Base-by-base conservation (phyloP, 1,284 basidiomycete genomes). In the Clitocybe nebularis region DNA sequence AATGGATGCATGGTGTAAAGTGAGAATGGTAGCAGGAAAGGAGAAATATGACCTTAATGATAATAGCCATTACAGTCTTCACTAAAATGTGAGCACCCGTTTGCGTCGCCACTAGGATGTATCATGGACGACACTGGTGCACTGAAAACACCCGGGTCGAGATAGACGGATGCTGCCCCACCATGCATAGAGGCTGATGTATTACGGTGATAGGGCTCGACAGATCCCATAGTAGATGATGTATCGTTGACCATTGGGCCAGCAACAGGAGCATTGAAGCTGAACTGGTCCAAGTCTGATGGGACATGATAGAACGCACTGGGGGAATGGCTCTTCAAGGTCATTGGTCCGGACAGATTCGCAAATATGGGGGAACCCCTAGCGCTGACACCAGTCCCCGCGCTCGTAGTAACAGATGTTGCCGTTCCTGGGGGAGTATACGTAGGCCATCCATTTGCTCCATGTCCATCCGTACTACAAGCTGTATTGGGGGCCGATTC, bases 361-460 rank as follows among this genome's bases (percentile, higher is more conserved):
- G 65, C 51, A 43, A 71, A 72, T 4, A 64, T 60, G 5, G 72
- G 71, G 4, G 72, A 74, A n/a, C 65, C 64, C 26, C 64, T 51
- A 10, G 60, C 59, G 45, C 67, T 69, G 17, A 67, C 49, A 7
- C 65, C 64, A 19, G 69, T 67, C 19, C 67, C 65, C 4, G 65
- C 60, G 48, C 64, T 71, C 4, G 67, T 68, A 10, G 68, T 61
- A 11, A 68, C 60, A 10, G 77, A 75, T 9, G 67, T 69, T 2
- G 66, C 66, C 3, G 77, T 79, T 1, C 74, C 67, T 1, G 78
- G 78, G 24, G 77, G 77, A 0, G 77, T 79, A 48, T 80, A 81
- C 21, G 71, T 63, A 5, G 74, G 67, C 78, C 78, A 80, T 16
- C 69, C 69, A 41, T 63, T 66, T 10, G 61, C 47, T 1, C 64